A percentile compares a stretch with the other conserved stretches of the same genome.
Conservation (phyloP, 768 basidiomycete genomes). For the Leccinum boreale region DNA sequence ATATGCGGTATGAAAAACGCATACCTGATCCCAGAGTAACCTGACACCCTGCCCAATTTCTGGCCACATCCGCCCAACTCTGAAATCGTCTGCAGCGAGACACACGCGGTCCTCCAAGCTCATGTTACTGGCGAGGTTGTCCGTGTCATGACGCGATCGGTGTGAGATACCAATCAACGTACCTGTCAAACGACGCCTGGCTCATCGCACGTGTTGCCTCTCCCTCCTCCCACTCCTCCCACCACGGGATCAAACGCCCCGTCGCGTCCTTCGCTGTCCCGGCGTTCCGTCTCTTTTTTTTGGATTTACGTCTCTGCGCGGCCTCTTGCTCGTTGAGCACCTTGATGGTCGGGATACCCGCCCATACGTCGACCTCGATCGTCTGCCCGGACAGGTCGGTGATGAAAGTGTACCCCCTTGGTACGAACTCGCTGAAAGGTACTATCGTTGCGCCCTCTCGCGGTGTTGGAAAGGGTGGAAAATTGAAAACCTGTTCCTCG, state of each 20-base stretch:
- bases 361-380: slow-evolving; percentile 27
- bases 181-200: slow-evolving; percentile 25
- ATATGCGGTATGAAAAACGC: background rate
- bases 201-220: slow-evolving; percentile 22
- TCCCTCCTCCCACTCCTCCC: slow-evolving; percentile 32
- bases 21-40: slow-evolving; percentile 30
- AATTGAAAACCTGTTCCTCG: slow-evolving; percentile 12
- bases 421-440: slow-evolving; percentile 41
- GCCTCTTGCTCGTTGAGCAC: slow-evolving; percentile 25
- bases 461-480: slow-evolving; percentile 47
- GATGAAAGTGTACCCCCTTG: slow-evolving; percentile 19
- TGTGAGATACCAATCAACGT: slow-evolving; percentile 2
- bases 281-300: slow-evolving; percentile 14
- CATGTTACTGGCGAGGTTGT: slow-evolving; percentile 1
- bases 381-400: slow-evolving; percentile 5
- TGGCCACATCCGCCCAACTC: slow-evolving; percentile 30
- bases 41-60: slow-evolving; percentile 28
- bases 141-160: background rate
- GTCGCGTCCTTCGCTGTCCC: slow-evolving; percentile 18
- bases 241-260: slow-evolving; percentile 29
- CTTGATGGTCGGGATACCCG: slow-evolving; percentile 24
- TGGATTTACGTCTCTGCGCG: slow-evolving; percentile 12
- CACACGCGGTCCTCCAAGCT: slow-evolving; percentile 21
- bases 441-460: slow-evolving; percentile 41
- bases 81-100: slow-evolving; percentile 30